Base-by-base conservation (phyloP, 371 early-diverging fungal species). In the Lichtheimia corymbifera region DNA sequence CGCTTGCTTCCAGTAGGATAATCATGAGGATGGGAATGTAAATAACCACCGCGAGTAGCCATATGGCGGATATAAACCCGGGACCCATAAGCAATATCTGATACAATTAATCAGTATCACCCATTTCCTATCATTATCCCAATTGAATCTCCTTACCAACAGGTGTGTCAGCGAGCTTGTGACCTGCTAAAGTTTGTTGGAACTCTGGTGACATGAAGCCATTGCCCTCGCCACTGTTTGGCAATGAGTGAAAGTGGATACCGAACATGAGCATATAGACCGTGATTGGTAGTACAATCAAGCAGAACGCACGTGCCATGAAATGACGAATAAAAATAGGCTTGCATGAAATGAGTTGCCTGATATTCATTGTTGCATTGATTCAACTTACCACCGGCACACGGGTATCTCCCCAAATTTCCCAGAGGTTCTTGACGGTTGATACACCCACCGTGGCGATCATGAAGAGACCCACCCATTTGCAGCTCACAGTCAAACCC, bases 391-490 rank as follows among this genome's bases (percentile, higher is more conserved):
- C 79, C 47, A 74, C 68, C 42, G 87, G 58, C 12, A 88, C 74
- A 17, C 85, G 80, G 4, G 84, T 78, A 68, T 90, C 86, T 50
- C 92, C 93, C 73, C 96, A 85, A 27, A 96, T 88, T 83, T 87
- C 73, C 98, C 98, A 98, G 14, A 98, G 79, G 42, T 96, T 93
- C n/a, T 84, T 73, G 45, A 94, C 53, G 0, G 93, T 91, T 11
- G 93, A 93, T 15, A 94, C 72, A 0, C 97, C 97, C 55, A 98
- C 77, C 2, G 90, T 76, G 3, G 90, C 92, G 60, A 97, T 84
- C 1, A 89, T 89, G 56, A 98, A 94, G 25, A 97, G 74, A 2
- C 97, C 99, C 30, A 96, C 96, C 93, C 95, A 93, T 72, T 98
- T 98, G 67, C 90, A 84, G 73, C 87, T 85, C 5, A 77, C 70